Conservation (phyloP, 2,329 filamentous ascomycete species). For the Pestalotiopsis sp. region DNA sequence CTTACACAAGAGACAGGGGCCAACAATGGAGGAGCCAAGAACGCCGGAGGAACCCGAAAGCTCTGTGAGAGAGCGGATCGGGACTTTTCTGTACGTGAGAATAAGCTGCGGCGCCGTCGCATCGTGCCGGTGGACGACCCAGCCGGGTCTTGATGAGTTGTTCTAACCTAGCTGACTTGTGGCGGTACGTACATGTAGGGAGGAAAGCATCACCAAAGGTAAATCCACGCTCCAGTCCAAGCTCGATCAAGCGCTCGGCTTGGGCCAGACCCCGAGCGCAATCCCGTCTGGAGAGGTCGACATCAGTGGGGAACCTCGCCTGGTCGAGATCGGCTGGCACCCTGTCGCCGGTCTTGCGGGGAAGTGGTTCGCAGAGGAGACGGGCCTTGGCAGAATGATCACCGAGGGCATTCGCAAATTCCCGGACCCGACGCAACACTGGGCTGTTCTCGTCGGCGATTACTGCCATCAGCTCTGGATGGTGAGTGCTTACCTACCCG, state of each 20-base stretch:
- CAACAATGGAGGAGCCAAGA: slow-evolving; percentile 4
- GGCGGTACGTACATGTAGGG: neutral
- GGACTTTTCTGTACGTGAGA: neutral
- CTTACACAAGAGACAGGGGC: slow-evolving; percentile 3
- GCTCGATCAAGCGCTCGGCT: slow-evolving; percentile 45
- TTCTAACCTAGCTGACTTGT: neutral
- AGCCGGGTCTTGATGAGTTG: neutral
- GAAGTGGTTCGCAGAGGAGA: slow-evolving; percentile 61
- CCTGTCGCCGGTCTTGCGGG: slow-evolving; percentile 58
- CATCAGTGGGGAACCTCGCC: slow-evolving; percentile 38
- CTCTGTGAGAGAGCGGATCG: slow-evolving; percentile 1
- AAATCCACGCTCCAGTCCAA: slow-evolving; percentile 41
- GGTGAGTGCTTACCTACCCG: slow-evolving; percentile 33
- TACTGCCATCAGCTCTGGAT: slow-evolving; percentile 63
- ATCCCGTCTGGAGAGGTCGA: slow-evolving; percentile 41
- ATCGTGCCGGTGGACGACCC: neutral
- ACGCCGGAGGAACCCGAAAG: neutral
- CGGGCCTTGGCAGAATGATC: slow-evolving; percentile 57
- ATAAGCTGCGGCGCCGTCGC: neutral
- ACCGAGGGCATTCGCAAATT: slow-evolving; percentile 56
- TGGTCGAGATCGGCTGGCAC: slow-evolving; percentile 60
- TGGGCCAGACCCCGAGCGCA: slow-evolving; percentile 46
- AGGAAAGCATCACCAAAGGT: slow-evolving; percentile 38
- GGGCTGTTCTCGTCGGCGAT: slow-evolving; percentile 59
- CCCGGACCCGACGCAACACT: slow-evolving; percentile 63